These are phyloP conservation scores for Camptophora hylomeconis DNA, from an alignment of 2,329 filamentous ascomycete species.

Conservation along the genomic window DNA sequence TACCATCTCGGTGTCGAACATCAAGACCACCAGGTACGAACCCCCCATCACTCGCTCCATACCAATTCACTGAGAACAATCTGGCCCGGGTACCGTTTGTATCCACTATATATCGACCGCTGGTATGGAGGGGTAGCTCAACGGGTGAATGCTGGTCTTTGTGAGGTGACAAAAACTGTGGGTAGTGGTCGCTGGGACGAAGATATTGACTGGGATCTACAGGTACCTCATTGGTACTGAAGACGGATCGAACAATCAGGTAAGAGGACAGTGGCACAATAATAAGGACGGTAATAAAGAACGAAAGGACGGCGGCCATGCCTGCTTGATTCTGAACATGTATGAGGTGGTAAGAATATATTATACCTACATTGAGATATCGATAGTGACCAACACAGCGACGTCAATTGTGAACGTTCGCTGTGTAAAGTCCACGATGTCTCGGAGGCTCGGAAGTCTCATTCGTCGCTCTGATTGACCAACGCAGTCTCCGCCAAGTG, in stretches of 20 bases:
- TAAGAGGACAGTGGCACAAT: background rate
- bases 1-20: constrained; percentile 46
- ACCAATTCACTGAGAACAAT: constrained; percentile 56
- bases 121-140: constrained; percentile 48
- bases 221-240: constrained; percentile 1
- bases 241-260: background rate
- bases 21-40: constrained; percentile 54
- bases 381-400: too few species aligned
- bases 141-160: too few species aligned
- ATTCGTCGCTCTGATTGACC: constrained; percentile 1
- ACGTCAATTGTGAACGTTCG: too few species aligned
- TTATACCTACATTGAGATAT: too few species aligned
- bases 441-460: background rate
- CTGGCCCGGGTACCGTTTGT: constrained; percentile 44
- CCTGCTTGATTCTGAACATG: too few species aligned
- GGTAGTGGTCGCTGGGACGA: background rate
- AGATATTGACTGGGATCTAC: constrained; percentile 4
- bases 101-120: constrained; percentile 50
- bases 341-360: too few species aligned
- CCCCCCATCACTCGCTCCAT: constrained; percentile 54
- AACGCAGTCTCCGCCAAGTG: too few species aligned
- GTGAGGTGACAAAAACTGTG: constrained; percentile 34
- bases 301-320: too few species aligned
- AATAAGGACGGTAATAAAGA: background rate
- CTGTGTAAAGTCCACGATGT: too few species aligned